phyloP scores from a whole-genome alignment of 306 rosid genomes.

The Trichosanthes truncata region DNA sequence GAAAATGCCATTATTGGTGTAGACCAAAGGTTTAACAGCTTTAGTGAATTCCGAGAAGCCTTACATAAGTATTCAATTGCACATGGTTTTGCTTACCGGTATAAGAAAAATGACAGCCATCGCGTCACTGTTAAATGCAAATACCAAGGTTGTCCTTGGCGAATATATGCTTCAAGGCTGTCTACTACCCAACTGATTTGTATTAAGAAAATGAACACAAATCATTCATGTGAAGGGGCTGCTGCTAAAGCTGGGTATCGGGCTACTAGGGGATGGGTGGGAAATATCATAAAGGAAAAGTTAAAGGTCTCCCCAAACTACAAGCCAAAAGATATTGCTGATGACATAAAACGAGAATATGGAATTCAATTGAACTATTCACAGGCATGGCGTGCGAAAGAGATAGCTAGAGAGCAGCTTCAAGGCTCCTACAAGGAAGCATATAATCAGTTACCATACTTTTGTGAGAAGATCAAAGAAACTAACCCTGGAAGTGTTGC shows the following conservation, averaged over 20 bases:
- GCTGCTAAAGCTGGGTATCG: conserved; percentile 90
- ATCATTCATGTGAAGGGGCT: conserved; percentile 91
- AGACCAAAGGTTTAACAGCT: conserved; percentile 87
- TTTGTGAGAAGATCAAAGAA: conserved; percentile 85
- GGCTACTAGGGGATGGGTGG: conserved; percentile 98
- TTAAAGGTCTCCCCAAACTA: conserved; percentile 79
- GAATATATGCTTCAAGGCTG: conserved; percentile 87
- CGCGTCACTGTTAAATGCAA: conserved; percentile 97
- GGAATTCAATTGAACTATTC: conserved; percentile 93
- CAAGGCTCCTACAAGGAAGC: conserved; percentile 98
- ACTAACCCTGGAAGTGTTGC: conserved; percentile 92
- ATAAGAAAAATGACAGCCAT: conserved; percentile 89
- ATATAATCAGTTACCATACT: conserved; percentile 69
- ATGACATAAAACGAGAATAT: conserved; percentile 83
- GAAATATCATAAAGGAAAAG: conserved; percentile 93
- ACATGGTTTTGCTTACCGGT: conserved; percentile 82
- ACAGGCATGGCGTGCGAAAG: conserved; percentile 99
- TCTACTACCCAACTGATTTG: conserved; percentile 87
- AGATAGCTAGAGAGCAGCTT: conserved; percentile 92
- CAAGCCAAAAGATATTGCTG: conserved; percentile 94
- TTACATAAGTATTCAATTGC: conserved; percentile 94
- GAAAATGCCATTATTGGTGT: conserved; percentile 94
- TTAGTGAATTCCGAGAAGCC: conserved; percentile 86
- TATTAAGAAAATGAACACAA: conserved; percentile 72
- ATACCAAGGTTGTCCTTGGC: conserved; percentile 91